Conservation (phyloP, 2,329 filamentous ascomycete genomes). For the Metarhizium sp. region DNA sequence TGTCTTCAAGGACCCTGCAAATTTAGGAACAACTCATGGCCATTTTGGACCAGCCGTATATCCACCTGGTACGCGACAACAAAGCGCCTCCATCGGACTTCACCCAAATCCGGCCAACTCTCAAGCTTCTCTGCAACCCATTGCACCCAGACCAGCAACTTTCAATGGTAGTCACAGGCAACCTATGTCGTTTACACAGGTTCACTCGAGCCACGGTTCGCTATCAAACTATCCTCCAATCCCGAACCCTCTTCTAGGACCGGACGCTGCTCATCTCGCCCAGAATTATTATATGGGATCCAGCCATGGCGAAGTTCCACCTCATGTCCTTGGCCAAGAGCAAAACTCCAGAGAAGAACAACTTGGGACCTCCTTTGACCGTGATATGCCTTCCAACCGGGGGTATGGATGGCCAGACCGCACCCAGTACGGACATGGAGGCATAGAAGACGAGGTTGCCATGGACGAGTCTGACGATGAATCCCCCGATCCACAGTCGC, state of each 20-base stretch:
- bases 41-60: slow-evolving; percentile 33
- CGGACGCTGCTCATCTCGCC: slow-evolving; percentile 1
- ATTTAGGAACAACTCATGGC: slow-evolving; percentile 28
- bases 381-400: not conserved
- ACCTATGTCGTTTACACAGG: slow-evolving; percentile 6
- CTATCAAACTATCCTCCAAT: slow-evolving; percentile 7
- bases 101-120: slow-evolving; percentile 26
- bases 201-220: slow-evolving; percentile 2
- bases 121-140: slow-evolving; percentile 29
- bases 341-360: slow-evolving; percentile 6
- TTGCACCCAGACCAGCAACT: slow-evolving; percentile 41
- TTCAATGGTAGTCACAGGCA: slow-evolving; percentile 15
- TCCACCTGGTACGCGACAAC: slow-evolving; percentile 27
- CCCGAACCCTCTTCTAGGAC: slow-evolving; percentile 12
- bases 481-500: slow-evolving; percentile 22
- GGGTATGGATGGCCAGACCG: not conserved
- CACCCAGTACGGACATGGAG: not conserved
- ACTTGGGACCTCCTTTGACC: not conserved
- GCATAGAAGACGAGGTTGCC: slow-evolving; percentile 2
- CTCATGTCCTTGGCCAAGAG: slow-evolving; percentile 5
- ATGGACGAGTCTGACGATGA: slow-evolving; percentile 53
- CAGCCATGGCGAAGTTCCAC: not conserved
- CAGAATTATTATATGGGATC: slow-evolving; percentile 1
- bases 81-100: slow-evolving; percentile 12
- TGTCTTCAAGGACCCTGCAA: slow-evolving; percentile 61